phyloP scores from a whole-genome alignment of 2,329 filamentous ascomycete species.

The Alternaria brassicae region DNA sequence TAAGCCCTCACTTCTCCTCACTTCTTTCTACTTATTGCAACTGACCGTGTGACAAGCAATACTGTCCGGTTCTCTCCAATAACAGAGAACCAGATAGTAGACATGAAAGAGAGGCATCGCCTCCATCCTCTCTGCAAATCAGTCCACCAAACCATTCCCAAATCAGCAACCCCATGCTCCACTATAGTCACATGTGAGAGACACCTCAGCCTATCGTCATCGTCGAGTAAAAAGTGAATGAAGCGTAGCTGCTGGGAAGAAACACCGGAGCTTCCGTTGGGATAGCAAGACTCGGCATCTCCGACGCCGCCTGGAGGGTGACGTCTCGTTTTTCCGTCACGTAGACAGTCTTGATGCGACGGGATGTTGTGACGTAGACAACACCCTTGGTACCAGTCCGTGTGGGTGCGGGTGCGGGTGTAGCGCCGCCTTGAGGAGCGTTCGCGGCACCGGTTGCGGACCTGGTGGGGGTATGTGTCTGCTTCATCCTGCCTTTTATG shows the following conservation, averaged over 20 bases:
- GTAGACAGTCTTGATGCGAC: neutral
- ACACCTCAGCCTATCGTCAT: neutral
- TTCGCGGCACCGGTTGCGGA: neutral
- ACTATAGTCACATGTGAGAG: neutral
- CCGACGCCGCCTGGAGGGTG: neutral
- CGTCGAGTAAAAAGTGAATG: neutral
- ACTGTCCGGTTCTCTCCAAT: neutral
- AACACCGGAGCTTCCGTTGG: neutral
- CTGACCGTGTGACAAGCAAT: neutral
- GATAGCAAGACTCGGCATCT: neutral
- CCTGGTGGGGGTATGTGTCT: neutral
- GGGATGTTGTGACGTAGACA: too few species aligned
- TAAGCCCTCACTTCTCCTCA: neutral
- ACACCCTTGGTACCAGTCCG: too few species aligned
- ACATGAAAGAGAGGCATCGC: neutral
- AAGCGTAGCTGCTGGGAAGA: neutral
- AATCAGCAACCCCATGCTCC: neutral
- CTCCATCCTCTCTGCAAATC: neutral
- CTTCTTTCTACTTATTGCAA: neutral
- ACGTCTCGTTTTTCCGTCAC: neutral
- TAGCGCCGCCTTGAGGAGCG: neutral
- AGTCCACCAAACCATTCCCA: neutral
- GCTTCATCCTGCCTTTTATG: neutral
- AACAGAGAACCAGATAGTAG: neutral
- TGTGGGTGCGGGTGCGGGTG: neutral